Conservation (phyloP, 176 grass and related monocot genomes). For the Tillandsia leiboldiana region DNA sequence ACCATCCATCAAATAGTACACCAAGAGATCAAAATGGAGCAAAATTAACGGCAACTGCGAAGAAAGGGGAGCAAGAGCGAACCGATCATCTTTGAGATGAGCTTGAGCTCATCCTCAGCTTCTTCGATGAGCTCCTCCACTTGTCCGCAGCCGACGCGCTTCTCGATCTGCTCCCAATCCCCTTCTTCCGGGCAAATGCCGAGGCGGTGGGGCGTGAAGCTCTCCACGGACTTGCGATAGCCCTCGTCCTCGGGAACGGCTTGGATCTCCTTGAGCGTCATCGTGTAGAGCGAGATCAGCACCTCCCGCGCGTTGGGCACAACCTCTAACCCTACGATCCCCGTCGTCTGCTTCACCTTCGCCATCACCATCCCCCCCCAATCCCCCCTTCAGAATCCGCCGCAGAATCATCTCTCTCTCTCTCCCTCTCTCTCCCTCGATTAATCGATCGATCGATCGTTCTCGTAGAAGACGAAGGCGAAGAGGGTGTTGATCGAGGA, state of each 20-base stretch:
- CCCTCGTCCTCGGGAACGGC: conserved; percentile 62
- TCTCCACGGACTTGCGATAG: conserved; percentile 90
- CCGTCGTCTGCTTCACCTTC: conserved; percentile 69
- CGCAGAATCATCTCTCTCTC: conserved; percentile 52
- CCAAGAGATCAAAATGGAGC: too few species aligned
- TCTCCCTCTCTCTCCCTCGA: neutral
- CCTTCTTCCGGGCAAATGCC: conserved; percentile 80
- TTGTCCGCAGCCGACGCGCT: conserved; percentile 61
- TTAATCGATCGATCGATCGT: neutral
- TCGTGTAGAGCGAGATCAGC: conserved; percentile 65
- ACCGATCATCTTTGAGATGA: too few species aligned
- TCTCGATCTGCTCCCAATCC: conserved; percentile 75
- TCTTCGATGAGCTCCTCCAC: conserved; percentile 82
- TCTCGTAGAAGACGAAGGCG: neutral
- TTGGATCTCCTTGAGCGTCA: conserved; percentile 83
- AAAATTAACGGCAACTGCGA: too few species aligned
- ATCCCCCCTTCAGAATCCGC: conserved; percentile 58
- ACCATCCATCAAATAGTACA: too few species aligned
- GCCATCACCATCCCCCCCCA: conserved; percentile 33
- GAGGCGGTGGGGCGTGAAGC: conserved; percentile 67
- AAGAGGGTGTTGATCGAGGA: conserved; percentile 15
- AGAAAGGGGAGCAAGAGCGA: too few species aligned
- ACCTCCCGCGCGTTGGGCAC: conserved; percentile 72
- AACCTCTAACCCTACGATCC: conserved; percentile 83
- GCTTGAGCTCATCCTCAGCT: too few species aligned